phyloP scores from a whole-genome alignment of 345 rosid genomes.

The Camelina neglecta region DNA sequence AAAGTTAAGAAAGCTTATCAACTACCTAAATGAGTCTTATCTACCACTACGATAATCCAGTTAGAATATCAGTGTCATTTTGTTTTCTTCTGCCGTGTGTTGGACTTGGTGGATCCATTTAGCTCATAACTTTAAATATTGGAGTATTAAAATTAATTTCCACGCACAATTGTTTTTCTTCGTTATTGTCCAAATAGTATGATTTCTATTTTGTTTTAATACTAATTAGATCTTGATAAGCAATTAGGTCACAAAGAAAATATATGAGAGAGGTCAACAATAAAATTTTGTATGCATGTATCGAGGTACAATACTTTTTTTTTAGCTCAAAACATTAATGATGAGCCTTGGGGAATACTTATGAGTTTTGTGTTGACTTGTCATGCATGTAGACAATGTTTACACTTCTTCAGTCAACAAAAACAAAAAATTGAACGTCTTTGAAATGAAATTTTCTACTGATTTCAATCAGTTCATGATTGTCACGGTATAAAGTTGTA shows the following conservation, averaged over 20 bases:
- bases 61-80: neutral
- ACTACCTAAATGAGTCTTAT: neutral
- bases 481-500: neutral
- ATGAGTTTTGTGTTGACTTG: conserved; percentile 15
- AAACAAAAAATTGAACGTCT: neutral
- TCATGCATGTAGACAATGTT: conserved; percentile 17
- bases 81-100: neutral
- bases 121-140: conserved; percentile 9
- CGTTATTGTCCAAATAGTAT: neutral
- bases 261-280: neutral
- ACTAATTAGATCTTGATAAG: neutral
- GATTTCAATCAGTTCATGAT: conserved; percentile 4
- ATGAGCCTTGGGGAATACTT: neutral
- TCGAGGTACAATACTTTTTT: neutral
- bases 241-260: neutral
- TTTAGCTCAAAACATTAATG: neutral
- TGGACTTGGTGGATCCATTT: conserved; percentile 14
- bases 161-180: neutral
- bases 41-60: neutral
- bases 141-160: neutral
- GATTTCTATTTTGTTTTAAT: too few relatives aligned
- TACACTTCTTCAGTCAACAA: neutral
- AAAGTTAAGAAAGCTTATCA: neutral
- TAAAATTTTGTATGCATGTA: neutral
- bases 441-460: neutral